Conservation (phyloP, 2,329 filamentous ascomycete species). For the Sclerotinia trifoliorum region DNA sequence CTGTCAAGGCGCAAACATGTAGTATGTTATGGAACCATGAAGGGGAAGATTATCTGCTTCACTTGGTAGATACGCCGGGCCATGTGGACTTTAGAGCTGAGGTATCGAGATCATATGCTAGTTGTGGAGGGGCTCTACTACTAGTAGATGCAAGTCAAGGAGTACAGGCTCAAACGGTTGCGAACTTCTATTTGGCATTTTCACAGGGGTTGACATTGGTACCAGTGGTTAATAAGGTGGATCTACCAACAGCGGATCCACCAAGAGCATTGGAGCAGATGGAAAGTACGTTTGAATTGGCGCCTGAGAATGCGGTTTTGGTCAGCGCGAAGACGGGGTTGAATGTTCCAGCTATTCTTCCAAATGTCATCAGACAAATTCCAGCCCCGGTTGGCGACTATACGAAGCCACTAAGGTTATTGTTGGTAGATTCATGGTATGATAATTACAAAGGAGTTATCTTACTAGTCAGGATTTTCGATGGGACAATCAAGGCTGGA, state of each 20-base stretch:
- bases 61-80: slow-evolving; percentile 93
- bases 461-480: slow-evolving; percentile 85
- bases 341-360: slow-evolving; percentile 80
- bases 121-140: slow-evolving; percentile 87
- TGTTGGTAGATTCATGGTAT: slow-evolving; percentile 98
- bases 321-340: slow-evolving; percentile 94
- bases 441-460: slow-evolving; percentile 94
- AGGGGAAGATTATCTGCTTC: slow-evolving; percentile 85
- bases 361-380: slow-evolving; percentile 80
- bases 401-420: slow-evolving; percentile 71
- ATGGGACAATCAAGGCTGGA: slow-evolving; percentile 78
- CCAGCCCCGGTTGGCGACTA: slow-evolving; percentile 75
- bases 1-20: slow-evolving; percentile 97
- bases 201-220: slow-evolving; percentile 83
- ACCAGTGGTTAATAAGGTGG: slow-evolving; percentile 95
- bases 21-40: slow-evolving; percentile 92
- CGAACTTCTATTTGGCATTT: slow-evolving; percentile 97
- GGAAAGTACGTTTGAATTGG: slow-evolving; percentile 80
- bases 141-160: slow-evolving; percentile 96
- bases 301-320: slow-evolving; percentile 68
- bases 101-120: slow-evolving; percentile 92
- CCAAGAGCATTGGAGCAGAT: slow-evolving; percentile 83
- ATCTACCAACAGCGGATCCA: slow-evolving; percentile 86
- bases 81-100: slow-evolving; percentile 98
- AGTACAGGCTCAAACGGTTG: slow-evolving; percentile 95